Evolutionary conservation across 2,329 filamentous ascomycete genomes (phyloP).

Genomic region (Zasmidium citrigriseum): DNA sequence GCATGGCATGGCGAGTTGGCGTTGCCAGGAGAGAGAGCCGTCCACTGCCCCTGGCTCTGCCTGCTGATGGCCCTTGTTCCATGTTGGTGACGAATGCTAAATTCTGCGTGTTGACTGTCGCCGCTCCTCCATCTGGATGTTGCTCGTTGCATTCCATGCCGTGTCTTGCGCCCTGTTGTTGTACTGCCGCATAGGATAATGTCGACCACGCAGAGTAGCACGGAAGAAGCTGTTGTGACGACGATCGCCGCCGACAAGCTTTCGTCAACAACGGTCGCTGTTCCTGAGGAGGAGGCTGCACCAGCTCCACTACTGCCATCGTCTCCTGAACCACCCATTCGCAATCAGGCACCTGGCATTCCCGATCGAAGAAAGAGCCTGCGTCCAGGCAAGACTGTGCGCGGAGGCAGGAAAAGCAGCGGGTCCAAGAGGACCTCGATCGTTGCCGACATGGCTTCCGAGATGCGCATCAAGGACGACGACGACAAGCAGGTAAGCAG

Average conservation of each 20-base stretch:
- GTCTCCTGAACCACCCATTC: background rate
- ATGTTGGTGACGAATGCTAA: background rate
- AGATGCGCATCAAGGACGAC: slow-evolving; percentile 29
- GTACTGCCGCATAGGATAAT: background rate
- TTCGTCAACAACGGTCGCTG: background rate
- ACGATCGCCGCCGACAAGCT: background rate
- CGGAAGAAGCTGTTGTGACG: background rate
- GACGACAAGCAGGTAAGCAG: slow-evolving; percentile 12
- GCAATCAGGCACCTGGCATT: slow-evolving; percentile 33
- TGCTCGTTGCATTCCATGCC: background rate
- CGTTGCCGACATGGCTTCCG: slow-evolving; percentile 26
- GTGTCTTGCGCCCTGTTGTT: background rate
- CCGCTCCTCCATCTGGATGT: background rate
- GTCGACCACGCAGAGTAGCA: background rate
- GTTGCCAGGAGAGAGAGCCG: background rate
- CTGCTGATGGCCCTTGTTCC: background rate
- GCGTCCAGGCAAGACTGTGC: slow-evolving; percentile 14
- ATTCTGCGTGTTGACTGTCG: background rate
- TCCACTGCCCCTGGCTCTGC: background rate
- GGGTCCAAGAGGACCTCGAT: slow-evolving; percentile 15
- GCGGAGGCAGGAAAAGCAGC: slow-evolving; percentile 20
- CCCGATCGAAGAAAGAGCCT: slow-evolving; percentile 28
- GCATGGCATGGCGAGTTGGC: background rate
- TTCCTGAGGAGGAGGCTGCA: background rate
- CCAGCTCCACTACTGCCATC: background rate